Conservation (phyloP, 805 yeast genomes). For the Candida tallmaniae region DNA sequence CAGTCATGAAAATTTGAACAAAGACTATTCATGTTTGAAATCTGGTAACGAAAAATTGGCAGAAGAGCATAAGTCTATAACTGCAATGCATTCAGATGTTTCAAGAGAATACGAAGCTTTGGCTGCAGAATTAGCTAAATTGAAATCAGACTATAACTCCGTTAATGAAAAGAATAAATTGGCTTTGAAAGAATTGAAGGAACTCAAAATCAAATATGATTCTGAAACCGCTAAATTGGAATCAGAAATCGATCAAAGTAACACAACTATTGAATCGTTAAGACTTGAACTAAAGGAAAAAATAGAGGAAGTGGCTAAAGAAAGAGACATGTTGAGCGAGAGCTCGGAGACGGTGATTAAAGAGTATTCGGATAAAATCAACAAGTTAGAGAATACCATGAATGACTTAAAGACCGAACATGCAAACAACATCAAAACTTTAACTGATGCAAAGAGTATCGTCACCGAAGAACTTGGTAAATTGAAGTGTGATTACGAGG, state of each 20-base stretch:
- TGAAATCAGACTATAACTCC: constrained; percentile 1
- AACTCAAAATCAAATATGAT: constrained; percentile 1
- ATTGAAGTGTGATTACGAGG: constrained; percentile 8
- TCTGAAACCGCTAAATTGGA: constrained; percentile 4
- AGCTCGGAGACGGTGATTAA: constrained; percentile 47
- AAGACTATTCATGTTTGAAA: too few relatives aligned
- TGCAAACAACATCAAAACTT: constrained; percentile 5
- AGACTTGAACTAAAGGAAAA: constrained; percentile 34
- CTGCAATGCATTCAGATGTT: not conserved
- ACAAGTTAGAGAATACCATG: constrained; percentile 35
- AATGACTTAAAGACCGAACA: constrained; percentile 11
- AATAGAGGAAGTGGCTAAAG: constrained; percentile 44
- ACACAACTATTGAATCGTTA: constrained; percentile 23
- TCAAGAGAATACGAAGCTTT: not conserved
- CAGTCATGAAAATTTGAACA: constrained; percentile 3
- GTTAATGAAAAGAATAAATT: not conserved
- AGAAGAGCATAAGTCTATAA: not conserved
- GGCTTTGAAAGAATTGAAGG: constrained; percentile 4
- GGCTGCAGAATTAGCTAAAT: not conserved
- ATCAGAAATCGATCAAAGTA: constrained; percentile 16
- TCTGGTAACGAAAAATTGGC: constrained; percentile 1
- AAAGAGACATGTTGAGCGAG: constrained; percentile 43
- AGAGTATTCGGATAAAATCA: constrained; percentile 45
- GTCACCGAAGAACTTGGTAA: constrained; percentile 6
- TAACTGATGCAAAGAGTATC: constrained; percentile 3